phyloP scores from a whole-genome alignment of 1,284 basidiomycete species.

The Pterula multifida region DNA sequence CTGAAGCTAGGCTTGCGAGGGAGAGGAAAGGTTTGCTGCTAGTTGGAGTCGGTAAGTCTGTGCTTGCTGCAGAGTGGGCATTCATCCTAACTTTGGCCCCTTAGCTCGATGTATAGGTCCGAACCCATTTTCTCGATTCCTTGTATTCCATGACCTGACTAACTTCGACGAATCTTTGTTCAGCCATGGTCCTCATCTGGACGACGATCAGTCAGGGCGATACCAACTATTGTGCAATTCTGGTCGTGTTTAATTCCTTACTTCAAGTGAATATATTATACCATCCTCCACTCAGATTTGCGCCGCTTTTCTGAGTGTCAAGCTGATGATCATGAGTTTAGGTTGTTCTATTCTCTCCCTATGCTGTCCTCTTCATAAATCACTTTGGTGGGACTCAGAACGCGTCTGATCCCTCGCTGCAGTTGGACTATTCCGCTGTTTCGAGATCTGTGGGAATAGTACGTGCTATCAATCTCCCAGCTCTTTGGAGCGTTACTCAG shows the following conservation, averaged over 20 bases:
- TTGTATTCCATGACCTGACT: background rate
- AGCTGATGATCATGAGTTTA: slow-evolving; percentile 14
- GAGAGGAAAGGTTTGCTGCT: slow-evolving; percentile 49
- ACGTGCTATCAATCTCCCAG: slow-evolving; percentile 15
- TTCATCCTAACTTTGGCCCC: slow-evolving; percentile 14
- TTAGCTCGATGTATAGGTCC: slow-evolving; percentile 41
- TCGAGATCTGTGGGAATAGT: slow-evolving; percentile 50
- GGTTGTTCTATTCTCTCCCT: slow-evolving; percentile 54
- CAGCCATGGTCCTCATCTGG: slow-evolving; percentile 80
- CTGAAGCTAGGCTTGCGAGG: slow-evolving; percentile 44
- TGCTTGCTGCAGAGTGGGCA: background rate
- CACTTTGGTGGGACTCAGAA: slow-evolving; percentile 40
- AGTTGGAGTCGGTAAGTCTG: slow-evolving; percentile 31
- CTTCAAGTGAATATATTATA: slow-evolving; percentile 56
- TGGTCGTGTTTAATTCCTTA: slow-evolving; percentile 50
- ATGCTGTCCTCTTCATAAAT: slow-evolving; percentile 68
- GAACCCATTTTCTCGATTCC: background rate
- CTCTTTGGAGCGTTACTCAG: background rate
- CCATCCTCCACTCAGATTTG: slow-evolving; percentile 71
- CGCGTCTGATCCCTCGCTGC: slow-evolving; percentile 21
- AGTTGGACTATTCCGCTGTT: slow-evolving; percentile 2
- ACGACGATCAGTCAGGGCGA: slow-evolving; percentile 72
- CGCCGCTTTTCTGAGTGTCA: too few species aligned
- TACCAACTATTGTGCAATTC: slow-evolving; percentile 64
- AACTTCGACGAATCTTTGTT: background rate